A percentile compares a stretch with the other conserved stretches of the same genome.
These are phyloP conservation scores for Colletotrichum siamense DNA, from an alignment of 2,329 filamentous ascomycete species.

Conservation along the genomic window DNA sequence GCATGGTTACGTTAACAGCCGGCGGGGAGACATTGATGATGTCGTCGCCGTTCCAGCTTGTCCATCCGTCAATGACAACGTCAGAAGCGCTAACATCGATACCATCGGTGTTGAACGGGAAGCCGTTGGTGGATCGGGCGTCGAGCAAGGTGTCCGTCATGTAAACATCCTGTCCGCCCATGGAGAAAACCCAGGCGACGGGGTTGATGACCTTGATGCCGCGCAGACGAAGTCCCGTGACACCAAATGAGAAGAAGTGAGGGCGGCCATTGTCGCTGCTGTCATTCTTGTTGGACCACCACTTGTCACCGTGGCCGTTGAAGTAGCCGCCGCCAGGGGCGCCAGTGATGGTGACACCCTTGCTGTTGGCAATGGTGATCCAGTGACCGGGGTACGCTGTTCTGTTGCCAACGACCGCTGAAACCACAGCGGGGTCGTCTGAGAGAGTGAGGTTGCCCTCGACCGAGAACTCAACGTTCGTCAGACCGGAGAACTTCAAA, in stretches of 20 bases:
- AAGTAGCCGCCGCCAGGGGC: not conserved
- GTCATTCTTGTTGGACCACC: not conserved
- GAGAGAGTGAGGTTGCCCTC: constrained; percentile 5
- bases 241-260: constrained; percentile 5
- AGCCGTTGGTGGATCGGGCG: not conserved
- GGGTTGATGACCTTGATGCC: constrained; percentile 4
- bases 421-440: not conserved
- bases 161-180: constrained; percentile 4
- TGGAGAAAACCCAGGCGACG: constrained; percentile 2
- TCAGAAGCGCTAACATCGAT: not conserved
- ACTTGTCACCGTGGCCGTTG: constrained; percentile 5
- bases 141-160: constrained; percentile 12
- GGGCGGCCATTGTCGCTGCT: constrained; percentile 3
- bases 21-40: constrained; percentile 6
- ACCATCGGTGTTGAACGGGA: constrained; percentile 10
- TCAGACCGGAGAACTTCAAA: not conserved
- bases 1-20: constrained; percentile 5
- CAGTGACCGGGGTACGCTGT: not conserved
- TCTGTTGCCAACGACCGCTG: not conserved
- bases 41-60: constrained; percentile 7
- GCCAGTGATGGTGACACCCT: not conserved
- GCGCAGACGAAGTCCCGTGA: not conserved
- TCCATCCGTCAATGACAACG: constrained; percentile 1
- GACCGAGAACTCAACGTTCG: constrained; percentile 6
- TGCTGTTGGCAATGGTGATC: constrained; percentile 9